Evolutionary conservation across 2,329 filamentous ascomycete species (phyloP), one percentile per base, ranked within the genome.

Genomic region (Penicillium sp.): DNA sequence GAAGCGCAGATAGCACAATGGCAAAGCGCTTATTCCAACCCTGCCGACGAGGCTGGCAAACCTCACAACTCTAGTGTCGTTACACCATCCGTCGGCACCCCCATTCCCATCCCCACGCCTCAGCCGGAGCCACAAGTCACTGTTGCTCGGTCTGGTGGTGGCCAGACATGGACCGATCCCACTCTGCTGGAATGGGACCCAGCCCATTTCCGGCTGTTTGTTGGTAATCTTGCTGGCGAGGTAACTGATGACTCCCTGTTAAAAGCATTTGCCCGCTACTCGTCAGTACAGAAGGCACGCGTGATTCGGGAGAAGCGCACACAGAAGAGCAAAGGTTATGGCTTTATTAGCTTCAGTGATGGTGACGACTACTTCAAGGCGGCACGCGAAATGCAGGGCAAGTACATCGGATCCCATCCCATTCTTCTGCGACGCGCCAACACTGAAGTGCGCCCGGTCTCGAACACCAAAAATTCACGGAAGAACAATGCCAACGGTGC

Each of bases 401-500:
- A 99, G 80, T 99, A 99, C 79, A 98, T 99, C 74, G 94, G 96
- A 71, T 97, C 93, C 75, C 95, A 98, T 77, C 95, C 95, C 0
- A 91, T 97, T 30, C 82, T 91, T 28, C 85, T 98, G 68, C 89
- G 91, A 76, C 91, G 95, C 76, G 92, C 91, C 67, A 96, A 89
- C 68, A 97, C 94, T 6, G 93, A 98, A 76, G 92, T 99, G 76
- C 92, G 91, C 74, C 87, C 92, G 4, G 83, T 88, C 13, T 84
- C 83, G n/a, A 88, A 89, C 65, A 83, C 84, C 46, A 85, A 86
- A 68, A 87, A 86, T 71, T 89, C 90, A 60, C 84, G 86, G 55
- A 81, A 82, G 68, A 74, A 78, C 26, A 69, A 70, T 30, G 68
- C 69, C 8, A 67, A 67, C 33, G 73, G 70, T 38, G 69, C 68